Percentiles rank a stretch among this genome's conserved stretches.
Evolutionary conservation across 2,329 filamentous ascomycete species (phyloP).

Genomic region (Thermoascus crustaceus): DNA sequence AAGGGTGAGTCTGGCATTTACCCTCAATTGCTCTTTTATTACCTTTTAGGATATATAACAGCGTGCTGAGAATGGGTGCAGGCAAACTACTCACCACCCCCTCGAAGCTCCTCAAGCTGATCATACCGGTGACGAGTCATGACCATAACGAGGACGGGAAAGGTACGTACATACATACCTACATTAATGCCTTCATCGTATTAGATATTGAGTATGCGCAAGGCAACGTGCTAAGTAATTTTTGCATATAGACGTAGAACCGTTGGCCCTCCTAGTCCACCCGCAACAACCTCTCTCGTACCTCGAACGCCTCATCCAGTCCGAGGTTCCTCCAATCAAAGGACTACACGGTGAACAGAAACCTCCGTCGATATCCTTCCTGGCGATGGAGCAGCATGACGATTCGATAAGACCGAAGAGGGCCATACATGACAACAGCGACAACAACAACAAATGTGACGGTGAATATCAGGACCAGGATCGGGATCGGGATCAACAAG

Average conservation of each 20-base stretch:
- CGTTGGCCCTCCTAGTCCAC: slow-evolving; percentile 75
- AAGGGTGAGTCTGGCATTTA: slow-evolving; percentile 43
- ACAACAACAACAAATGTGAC: slow-evolving; percentile 16
- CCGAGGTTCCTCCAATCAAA: slow-evolving; percentile 65
- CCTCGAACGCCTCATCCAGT: slow-evolving; percentile 79
- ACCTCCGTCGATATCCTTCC: slow-evolving; percentile 67
- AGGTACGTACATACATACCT: slow-evolving; percentile 16
- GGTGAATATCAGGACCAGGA: slow-evolving; percentile 12
- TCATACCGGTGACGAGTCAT: slow-evolving; percentile 62
- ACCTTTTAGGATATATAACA: neutral
- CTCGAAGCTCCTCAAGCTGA: slow-evolving; percentile 69
- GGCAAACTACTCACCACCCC: slow-evolving; percentile 75
- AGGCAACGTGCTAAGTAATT: too few species aligned
- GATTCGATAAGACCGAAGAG: slow-evolving; percentile 42
- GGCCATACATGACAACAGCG: slow-evolving; percentile 24
- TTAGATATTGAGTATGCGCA: neutral
- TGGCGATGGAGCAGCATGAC: slow-evolving; percentile 65
- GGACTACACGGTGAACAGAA: slow-evolving; percentile 57
- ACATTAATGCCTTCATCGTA: too few species aligned
- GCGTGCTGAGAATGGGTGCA: slow-evolving; percentile 20
- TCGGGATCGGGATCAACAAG: slow-evolving; percentile 29
- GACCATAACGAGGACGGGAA: slow-evolving; percentile 55
- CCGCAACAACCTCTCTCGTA: slow-evolving; percentile 88
- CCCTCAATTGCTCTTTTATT: neutral
- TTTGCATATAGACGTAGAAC: slow-evolving; percentile 54